A percentile compares a stretch with the other conserved stretches of the same genome.
Conservation (phyloP, 306 rosid genomes). For the barrel medic (Medicago truncatula) region DNA sequence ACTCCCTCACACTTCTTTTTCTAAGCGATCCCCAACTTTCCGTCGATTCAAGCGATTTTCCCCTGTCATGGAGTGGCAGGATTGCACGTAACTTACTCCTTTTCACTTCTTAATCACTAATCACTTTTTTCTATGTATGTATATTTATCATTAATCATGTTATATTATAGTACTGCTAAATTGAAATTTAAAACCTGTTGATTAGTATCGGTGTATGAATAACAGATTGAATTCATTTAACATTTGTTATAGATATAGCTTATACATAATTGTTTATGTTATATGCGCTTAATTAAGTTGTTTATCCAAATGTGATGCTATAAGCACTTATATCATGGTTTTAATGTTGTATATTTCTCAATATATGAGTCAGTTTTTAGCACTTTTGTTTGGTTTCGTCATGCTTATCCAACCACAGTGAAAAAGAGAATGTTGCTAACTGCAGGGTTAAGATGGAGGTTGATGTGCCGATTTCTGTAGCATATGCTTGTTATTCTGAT, state of each 20-base stretch:
- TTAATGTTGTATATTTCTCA: constrained; percentile 8
- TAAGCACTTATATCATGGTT: neutral
- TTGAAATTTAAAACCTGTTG: neutral
- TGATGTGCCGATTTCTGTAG: constrained; percentile 82
- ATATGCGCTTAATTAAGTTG: too few species aligned
- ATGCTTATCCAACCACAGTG: constrained; percentile 20
- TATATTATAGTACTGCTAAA: too few species aligned
- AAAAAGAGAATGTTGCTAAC: constrained; percentile 38
- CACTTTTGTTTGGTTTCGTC: constrained; percentile 20
- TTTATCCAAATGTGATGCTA: too few species aligned
- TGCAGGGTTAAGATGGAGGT: constrained; percentile 93
- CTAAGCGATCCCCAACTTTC: constrained; percentile 47
- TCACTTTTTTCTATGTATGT: neutral
- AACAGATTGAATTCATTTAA: too few species aligned
- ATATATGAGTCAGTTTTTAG: constrained; percentile 11
- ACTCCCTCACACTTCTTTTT: constrained; percentile 42
- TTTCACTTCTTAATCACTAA: neutral
- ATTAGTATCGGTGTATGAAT: neutral
- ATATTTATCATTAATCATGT: too few species aligned
- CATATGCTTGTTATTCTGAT: constrained; percentile 79
- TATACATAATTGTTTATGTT: too few species aligned
- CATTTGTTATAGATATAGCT: too few species aligned
- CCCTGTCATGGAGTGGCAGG: constrained; percentile 97
- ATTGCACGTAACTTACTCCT: constrained; percentile 76
- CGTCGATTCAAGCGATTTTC: constrained; percentile 53